A percentile compares a stretch with the other conserved stretches of the same genome.
Evolutionary conservation across 2,329 filamentous ascomycete species (phyloP).

Genomic region (Aspergillus sp.): DNA sequence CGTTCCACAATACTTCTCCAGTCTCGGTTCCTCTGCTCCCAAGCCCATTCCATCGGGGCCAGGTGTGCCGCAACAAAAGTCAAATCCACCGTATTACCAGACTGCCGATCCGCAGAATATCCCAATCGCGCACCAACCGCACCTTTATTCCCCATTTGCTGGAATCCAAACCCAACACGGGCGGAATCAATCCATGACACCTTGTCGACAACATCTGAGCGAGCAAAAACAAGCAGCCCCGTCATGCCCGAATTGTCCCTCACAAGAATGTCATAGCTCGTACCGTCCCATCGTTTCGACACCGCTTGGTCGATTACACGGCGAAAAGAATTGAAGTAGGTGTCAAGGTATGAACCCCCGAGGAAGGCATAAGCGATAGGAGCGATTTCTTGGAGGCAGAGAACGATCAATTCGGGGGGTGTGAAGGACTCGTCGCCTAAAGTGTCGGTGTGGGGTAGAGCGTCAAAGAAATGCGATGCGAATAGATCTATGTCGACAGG

Average conservation of each 20-base stretch:
- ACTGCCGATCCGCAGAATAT: slow-evolving; percentile 40
- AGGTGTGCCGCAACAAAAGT: slow-evolving; percentile 87
- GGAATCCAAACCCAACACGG: slow-evolving; percentile 74
- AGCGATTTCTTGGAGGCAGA: slow-evolving; percentile 79
- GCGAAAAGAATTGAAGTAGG: slow-evolving; percentile 67
- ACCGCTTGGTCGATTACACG: slow-evolving; percentile 66
- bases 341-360: slow-evolving; percentile 68
- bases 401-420: slow-evolving; percentile 60
- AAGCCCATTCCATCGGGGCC: slow-evolving; percentile 75
- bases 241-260: slow-evolving; percentile 81
- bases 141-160: slow-evolving; percentile 92
- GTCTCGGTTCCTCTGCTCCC: slow-evolving; percentile 71
- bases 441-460: slow-evolving; percentile 43
- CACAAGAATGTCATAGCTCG: slow-evolving; percentile 62
- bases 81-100: slow-evolving; percentile 53
- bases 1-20: slow-evolving; percentile 79
- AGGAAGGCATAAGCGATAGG: slow-evolving; percentile 80
- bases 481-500: slow-evolving; percentile 64
- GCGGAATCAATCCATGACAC: slow-evolving; percentile 66
- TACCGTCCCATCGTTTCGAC: slow-evolving; percentile 34
- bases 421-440: slow-evolving; percentile 42
- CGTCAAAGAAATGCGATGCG: slow-evolving; percentile 60
- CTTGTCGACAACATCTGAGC: slow-evolving; percentile 49
- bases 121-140: slow-evolving; percentile 72
- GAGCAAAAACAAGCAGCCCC: slow-evolving; percentile 76